A percentile compares a stretch with the other conserved stretches of the same genome.
Conservation (phyloP, 805 yeast genomes). For the Candida insectorum region DNA sequence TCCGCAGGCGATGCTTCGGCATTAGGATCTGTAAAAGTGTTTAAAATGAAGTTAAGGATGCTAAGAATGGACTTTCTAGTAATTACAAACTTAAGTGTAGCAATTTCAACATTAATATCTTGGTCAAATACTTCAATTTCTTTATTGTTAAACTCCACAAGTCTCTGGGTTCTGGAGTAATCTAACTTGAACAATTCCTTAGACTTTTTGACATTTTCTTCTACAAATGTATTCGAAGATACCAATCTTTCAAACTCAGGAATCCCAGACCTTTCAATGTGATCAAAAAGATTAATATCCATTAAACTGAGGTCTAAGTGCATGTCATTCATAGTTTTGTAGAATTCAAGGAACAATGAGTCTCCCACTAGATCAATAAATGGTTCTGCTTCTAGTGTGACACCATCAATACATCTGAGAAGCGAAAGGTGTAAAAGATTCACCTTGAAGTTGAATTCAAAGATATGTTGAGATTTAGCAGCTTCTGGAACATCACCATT, state of each 20-base stretch:
- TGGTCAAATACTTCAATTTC: conserved; percentile 75
- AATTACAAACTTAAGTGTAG: conserved; percentile 72
- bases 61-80: conserved; percentile 78
- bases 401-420: conserved; percentile 62
- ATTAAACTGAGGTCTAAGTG: conserved; percentile 60
- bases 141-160: conserved; percentile 50
- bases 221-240: conserved; percentile 54
- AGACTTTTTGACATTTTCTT: conserved; percentile 15
- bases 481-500: conserved; percentile 14
- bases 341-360: conserved; percentile 55
- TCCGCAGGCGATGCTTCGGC: conserved; percentile 67
- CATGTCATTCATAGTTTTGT: conserved; percentile 58
- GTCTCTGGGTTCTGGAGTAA: conserved; percentile 57
- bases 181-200: conserved; percentile 54
- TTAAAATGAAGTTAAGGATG: conserved; percentile 72
- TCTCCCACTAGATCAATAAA: conserved; percentile 74
- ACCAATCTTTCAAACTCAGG: conserved; percentile 65
- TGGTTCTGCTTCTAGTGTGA: conserved; percentile 58
- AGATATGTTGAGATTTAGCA: conserved; percentile 48
- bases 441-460: conserved; percentile 73
- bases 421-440: conserved; percentile 60
- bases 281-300: conserved; percentile 72
- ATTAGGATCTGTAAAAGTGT: conserved; percentile 84
- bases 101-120: conserved; percentile 64
- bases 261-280: conserved; percentile 58